Evolutionary conservation across 768 basidiomycete genomes (phyloP).

Genomic region (Pisolithus orientalis): DNA sequence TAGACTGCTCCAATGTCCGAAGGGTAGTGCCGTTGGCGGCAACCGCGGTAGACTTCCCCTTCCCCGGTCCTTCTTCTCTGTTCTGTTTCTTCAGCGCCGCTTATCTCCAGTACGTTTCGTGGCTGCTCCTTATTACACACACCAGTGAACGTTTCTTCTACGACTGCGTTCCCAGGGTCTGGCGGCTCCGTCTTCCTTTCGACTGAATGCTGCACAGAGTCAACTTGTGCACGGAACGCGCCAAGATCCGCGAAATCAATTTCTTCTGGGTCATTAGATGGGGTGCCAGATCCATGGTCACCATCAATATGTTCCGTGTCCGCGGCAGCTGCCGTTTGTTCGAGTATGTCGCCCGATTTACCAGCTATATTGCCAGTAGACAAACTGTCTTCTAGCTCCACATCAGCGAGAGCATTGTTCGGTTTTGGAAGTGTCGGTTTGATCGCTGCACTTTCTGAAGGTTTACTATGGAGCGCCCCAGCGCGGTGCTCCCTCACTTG

Average conservation of each 20-base stretch:
- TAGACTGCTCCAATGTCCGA: constrained; percentile 3
- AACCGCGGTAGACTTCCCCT: background rate
- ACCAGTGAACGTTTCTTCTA: constrained; percentile 34
- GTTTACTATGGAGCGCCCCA: too few relatives aligned
- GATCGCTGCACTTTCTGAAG: too few relatives aligned
- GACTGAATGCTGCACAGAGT: constrained; percentile 14
- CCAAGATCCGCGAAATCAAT: constrained; percentile 63
- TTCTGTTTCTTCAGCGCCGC: constrained; percentile 1
- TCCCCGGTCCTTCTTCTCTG: background rate
- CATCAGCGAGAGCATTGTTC: too few relatives aligned
- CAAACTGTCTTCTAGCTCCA: too few relatives aligned
- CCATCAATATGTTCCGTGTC: too few relatives aligned
- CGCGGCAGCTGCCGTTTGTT: too few relatives aligned
- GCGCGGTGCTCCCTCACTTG: background rate
- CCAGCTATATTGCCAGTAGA: too few relatives aligned
- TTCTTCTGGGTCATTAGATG: constrained; percentile 40
- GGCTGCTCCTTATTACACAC: constrained; percentile 23
- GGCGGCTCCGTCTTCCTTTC: background rate
- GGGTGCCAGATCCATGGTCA: too few relatives aligned
- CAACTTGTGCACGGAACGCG: constrained; percentile 38
- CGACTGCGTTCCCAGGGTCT: constrained; percentile 9
- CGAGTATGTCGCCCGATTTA: too few relatives aligned
- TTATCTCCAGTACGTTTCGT: background rate
- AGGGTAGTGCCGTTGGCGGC: constrained; percentile 2
- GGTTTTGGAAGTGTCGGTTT: too few relatives aligned